These are phyloP conservation scores for Lunasporangiospora selenospora DNA, from an alignment of 192 early-diverging fungal species.

Conservation along the genomic window DNA sequence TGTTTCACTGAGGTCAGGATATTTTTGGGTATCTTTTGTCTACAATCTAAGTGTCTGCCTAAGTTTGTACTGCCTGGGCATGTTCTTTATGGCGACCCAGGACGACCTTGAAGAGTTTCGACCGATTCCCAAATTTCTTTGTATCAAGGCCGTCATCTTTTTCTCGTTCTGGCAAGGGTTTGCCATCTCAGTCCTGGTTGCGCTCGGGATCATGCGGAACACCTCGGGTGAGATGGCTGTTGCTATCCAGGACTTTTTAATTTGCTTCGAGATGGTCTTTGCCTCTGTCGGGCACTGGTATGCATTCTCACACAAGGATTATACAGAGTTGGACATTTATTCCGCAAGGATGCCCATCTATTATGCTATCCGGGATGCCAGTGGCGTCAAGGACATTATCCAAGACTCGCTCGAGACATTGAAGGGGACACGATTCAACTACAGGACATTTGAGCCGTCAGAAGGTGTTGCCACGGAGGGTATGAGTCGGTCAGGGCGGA, in stretches of 20 bases:
- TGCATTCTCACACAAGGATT: slow-evolving; percentile 82
- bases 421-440: slow-evolving; percentile 79
- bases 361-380: slow-evolving; percentile 81
- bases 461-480: slow-evolving; percentile 66
- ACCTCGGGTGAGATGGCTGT: slow-evolving; percentile 55
- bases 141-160: slow-evolving; percentile 93
- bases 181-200: slow-evolving; percentile 81
- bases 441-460: slow-evolving; percentile 78
- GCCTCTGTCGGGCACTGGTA: slow-evolving; percentile 83
- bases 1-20: slow-evolving; percentile 70
- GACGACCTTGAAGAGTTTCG: slow-evolving; percentile 76
- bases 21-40: slow-evolving; percentile 81
- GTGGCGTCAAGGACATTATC: slow-evolving; percentile 85
- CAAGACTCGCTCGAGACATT: slow-evolving; percentile 82
- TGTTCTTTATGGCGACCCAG: slow-evolving; percentile 87
- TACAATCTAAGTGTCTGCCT: slow-evolving; percentile 92
- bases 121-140: slow-evolving; percentile 94
- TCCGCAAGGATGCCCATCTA: slow-evolving; percentile 78
- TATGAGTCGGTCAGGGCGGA: slow-evolving; percentile 59
- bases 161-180: slow-evolving; percentile 96
- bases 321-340: slow-evolving; percentile 67
- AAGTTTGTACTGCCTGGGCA: slow-evolving; percentile 85
- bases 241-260: slow-evolving; percentile 89
- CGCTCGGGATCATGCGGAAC: slow-evolving; percentile 74
- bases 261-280: slow-evolving; percentile 90